Percentiles rank a stretch among this genome's conserved stretches.
phyloP scores from a whole-genome alignment of 495 filamentous ascomycete species.

The Penicillium cataractarum region DNA sequence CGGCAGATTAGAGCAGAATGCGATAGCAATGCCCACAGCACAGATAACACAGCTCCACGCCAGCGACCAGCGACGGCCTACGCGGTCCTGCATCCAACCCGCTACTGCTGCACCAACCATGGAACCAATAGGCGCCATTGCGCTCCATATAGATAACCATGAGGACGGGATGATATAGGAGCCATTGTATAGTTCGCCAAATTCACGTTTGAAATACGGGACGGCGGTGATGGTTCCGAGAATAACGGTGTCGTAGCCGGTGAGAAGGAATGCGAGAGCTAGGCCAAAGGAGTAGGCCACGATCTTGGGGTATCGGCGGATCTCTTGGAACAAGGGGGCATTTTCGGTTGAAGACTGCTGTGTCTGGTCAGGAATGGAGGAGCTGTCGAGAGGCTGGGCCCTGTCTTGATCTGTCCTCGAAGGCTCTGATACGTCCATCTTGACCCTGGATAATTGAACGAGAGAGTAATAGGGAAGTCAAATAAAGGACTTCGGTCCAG shows the following conservation, averaged over 20 bases:
- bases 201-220: conserved; percentile 44
- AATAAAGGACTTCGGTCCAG: too few relatives aligned
- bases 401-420: neutral
- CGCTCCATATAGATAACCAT: conserved; percentile 51
- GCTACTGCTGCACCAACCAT: conserved; percentile 40
- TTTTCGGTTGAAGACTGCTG: conserved; percentile 1
- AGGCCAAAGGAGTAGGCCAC: conserved; percentile 33
- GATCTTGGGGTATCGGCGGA: conserved; percentile 27
- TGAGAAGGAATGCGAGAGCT: conserved; percentile 37
- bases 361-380: neutral
- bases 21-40: conserved; percentile 40
- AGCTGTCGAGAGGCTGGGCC: neutral
- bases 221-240: conserved; percentile 49
- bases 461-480: too few relatives aligned
- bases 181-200: conserved; percentile 34
- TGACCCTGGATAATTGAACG: neutral
- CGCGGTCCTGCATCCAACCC: conserved; percentile 45
- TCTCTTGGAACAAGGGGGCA: conserved; percentile 11
- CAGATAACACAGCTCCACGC: conserved; percentile 38
- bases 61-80: conserved; percentile 42
- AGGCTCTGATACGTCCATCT: neutral
- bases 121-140: conserved; percentile 42
- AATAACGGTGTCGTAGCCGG: conserved; percentile 50
- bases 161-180: conserved; percentile 48
- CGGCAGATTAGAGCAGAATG: conserved; percentile 34